Evolutionary conservation across 2,329 filamentous ascomycete species (phyloP), one percentile per base, ranked within the genome.

Genomic region (Aspergillus latus): DNA sequence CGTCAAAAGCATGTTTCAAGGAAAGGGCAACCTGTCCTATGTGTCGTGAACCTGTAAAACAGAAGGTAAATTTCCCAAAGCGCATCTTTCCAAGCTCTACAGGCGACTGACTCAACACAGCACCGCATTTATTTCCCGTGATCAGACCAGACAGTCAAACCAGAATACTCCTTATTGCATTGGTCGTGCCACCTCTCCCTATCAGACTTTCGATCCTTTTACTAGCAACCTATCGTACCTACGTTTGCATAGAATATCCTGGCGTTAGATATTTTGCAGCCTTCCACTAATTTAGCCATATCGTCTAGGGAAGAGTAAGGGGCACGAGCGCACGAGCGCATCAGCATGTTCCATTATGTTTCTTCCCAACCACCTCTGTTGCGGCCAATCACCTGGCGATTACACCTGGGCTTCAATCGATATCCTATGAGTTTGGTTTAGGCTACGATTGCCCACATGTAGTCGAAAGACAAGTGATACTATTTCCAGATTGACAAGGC

Each of bases 1-100:
- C 74, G 1, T 75, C 78, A 63, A 59, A 39, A 30, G 60, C 57
- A 2, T 58, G 58, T 42, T 59, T 61, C 16, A 62, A 58, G 29
- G 55, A 47, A 5, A 30, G 52, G 13, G 58, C 62, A 10, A 52
- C 45, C 2, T 72, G 69, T 56, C 68, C 68, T 10, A 61, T 72
- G 47, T 72, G 69, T 51, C 65, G 68, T 10, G 59, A 59, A 13
- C 54, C 60, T 9, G 66, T 72, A 21, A 64, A 56, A 39, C 61
- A 66, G 28, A 70, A 67, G 65, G 68, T 72, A 64, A 21, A 21
- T 21, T 21, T 21, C 21, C 21, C 21, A 21, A 21, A 21, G 21
- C 21, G 21, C 21, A 21, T 21, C 21, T 21, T 21, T 21, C 21
- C 21, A 21, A 21, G 21, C 21, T 21, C 21, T 21, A 21, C 21